Percentiles rank a stretch among this genome's conserved stretches.
Evolutionary conservation across 345 rosid genomes (phyloP).

Genomic region (Draba incana): DNA sequence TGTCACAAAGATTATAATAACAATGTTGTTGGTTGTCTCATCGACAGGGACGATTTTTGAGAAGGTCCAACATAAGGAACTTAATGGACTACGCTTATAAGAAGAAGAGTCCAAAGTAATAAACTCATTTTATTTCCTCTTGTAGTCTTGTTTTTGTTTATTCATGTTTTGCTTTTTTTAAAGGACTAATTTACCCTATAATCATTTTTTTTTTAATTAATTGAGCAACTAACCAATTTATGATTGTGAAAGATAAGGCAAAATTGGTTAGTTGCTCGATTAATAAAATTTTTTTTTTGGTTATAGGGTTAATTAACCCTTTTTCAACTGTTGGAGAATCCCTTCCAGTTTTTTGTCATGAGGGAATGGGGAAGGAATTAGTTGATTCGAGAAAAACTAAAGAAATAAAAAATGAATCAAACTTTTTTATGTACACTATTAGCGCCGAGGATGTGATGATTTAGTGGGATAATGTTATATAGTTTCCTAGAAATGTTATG

Average conservation of each 20-base stretch:
- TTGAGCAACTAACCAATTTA: too few relatives aligned
- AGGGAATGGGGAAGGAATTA: constrained; percentile 17
- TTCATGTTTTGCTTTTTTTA: not conserved
- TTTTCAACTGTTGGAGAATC: not conserved
- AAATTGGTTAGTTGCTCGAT: too few relatives aligned
- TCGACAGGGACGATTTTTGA: constrained; percentile 40
- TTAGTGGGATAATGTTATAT: not conserved
- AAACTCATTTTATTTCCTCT: not conserved
- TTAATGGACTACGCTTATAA: constrained; percentile 19
- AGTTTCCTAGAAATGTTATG: too few relatives aligned
- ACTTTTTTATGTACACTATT: not conserved
- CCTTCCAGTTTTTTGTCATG: constrained; percentile 8
- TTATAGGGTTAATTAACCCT: too few relatives aligned
- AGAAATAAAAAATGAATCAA: not conserved
- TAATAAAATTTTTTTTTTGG: too few relatives aligned
- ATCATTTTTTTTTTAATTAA: too few relatives aligned
- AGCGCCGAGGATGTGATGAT: constrained; percentile 3
- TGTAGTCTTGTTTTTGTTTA: not conserved
- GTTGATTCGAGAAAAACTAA: constrained; percentile 16
- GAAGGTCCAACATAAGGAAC: constrained; percentile 24
- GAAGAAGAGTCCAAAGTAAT: not conserved
- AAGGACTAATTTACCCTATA: too few relatives aligned
- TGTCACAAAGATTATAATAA: not conserved
- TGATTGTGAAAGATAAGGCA: too few relatives aligned
- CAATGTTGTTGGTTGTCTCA: not conserved